phyloP scores from a whole-genome alignment of 306 rosid genomes.

The Mimosa bimucronata region DNA sequence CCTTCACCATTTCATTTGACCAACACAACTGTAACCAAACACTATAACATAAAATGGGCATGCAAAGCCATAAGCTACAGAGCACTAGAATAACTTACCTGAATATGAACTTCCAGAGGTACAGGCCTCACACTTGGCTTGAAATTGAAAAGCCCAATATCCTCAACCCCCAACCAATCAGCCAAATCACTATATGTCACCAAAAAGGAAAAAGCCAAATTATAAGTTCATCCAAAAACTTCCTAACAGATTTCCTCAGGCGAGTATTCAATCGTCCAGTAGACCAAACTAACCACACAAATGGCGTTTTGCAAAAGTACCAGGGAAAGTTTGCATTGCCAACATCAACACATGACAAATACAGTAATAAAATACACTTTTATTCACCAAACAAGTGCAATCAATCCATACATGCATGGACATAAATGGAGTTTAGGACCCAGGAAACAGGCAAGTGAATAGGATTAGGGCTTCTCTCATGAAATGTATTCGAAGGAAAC shows the following conservation, averaged over 20 bases:
- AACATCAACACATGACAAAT: not conserved
- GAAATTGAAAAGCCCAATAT: conserved; percentile 93
- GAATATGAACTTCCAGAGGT: conserved; percentile 96
- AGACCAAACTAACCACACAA: not conserved
- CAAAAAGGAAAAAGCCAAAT: conserved; percentile 6
- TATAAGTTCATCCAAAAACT: conserved; percentile 26
- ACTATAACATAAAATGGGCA: not conserved
- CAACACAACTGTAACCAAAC: conserved; percentile 13
- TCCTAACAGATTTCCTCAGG: not conserved
- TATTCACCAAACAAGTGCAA: not conserved
- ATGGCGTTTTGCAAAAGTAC: not conserved
- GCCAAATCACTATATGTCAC: conserved; percentile 73
- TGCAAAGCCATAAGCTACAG: conserved; percentile 23
- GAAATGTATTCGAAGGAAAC: not conserved
- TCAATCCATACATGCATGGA: not conserved
- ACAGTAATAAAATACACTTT: not conserved
- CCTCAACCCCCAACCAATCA: conserved; percentile 98
- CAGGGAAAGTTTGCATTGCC: not conserved
- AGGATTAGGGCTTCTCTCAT: not conserved
- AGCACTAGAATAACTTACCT: conserved; percentile 65
- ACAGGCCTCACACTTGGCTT: conserved; percentile 99
- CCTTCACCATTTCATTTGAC: conserved; percentile 6
- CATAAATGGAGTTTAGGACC: not conserved
- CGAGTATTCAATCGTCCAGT: not conserved
- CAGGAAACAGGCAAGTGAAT: not conserved